Percentiles rank a stretch among this genome's conserved stretches.
phyloP scores from a whole-genome alignment of 164 flowering plant genomes.

The Macadamia tetraphylla region DNA sequence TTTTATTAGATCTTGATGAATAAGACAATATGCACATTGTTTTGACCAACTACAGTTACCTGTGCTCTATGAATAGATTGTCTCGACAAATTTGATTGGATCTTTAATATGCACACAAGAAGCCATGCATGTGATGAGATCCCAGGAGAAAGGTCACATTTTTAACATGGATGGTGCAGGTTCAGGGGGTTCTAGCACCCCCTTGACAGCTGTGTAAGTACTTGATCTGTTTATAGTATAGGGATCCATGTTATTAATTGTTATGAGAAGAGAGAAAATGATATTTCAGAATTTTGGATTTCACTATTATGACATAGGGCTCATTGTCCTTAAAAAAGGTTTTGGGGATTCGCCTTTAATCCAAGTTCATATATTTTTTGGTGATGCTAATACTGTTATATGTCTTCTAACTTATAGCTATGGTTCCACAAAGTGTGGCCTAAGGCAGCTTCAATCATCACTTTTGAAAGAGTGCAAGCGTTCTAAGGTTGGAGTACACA shows the following conservation, averaged over 20 bases:
- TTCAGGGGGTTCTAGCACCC: constrained; percentile 98
- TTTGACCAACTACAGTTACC: no score
- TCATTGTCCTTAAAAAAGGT: neutral
- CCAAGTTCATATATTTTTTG: neutral
- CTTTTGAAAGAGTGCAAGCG: constrained; percentile 74
- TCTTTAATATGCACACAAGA: constrained; percentile 89
- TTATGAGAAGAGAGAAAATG: neutral
- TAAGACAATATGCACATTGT: no score
- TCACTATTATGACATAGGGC: neutral
- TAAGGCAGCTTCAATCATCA: constrained; percentile 89
- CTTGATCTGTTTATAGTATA: neutral
- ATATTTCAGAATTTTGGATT: neutral
- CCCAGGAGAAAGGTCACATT: constrained; percentile 81
- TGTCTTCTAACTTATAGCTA: constrained; percentile 42
- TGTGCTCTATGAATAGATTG: constrained; percentile 47
- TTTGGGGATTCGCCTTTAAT: no score
- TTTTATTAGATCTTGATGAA: no score
- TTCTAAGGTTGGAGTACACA: constrained; percentile 85
- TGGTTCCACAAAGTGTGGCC: constrained; percentile 95
- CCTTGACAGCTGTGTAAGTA: constrained; percentile 95
- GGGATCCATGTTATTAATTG: neutral
- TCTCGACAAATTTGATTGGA: constrained; percentile 89
- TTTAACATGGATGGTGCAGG: constrained; percentile 99
- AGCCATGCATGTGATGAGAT: constrained; percentile 70
- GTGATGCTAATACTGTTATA: constrained; percentile 1